Base-by-base conservation (phyloP, 1,284 basidiomycete species). In the Coriolopsis trogii region DNA sequence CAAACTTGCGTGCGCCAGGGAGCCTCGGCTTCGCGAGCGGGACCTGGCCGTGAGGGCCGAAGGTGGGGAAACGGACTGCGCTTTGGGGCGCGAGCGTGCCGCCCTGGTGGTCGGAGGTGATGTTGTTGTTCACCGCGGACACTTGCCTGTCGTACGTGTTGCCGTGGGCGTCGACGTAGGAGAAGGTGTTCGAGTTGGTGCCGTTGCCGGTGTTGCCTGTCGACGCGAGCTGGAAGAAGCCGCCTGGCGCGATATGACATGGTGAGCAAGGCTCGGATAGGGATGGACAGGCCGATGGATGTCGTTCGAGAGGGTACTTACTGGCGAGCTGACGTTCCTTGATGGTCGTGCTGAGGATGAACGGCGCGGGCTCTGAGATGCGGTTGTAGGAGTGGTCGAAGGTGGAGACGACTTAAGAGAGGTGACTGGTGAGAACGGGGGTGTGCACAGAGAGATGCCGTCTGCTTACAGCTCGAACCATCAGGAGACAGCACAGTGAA, bases 301-400 rank as follows among this genome's bases (percentile, higher is more conserved):
- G 24, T 49, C 24, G 20, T 10, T n/a, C 25, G 16, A 15, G 20
- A 10, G 39, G 13, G 20, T 20, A 56, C 77, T 61, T 58, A 83
- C 85, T 70, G 20, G 85, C 76, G 30, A 77, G 65, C 63, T 90
- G 88, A 30, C 72, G 78, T 52, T 84, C 78, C 3, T 66, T 54
- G 30, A 85, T 89, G 6, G 76, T 79, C 3, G 82, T 84, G 5
- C 76, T 75, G 1, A 81, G 65, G 43, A 81, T 76, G 59, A 87
- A 81, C 1, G 85, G 83, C 37, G 75, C 74, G 1, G 86, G 85
- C 13, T 78, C 64, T 30, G 84, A 68, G 13, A 73, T 70, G 16
- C 87, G 80, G 49, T 81, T 68, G 63, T 89, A 91, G 1, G 82
- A 84, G 62, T 89, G 87, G 60, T 90, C 85, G 56, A 90, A 78